Evolutionary conservation across 176 grass and related monocot species (phyloP), one percentile per base, ranked within the genome.

Genomic region (Raddia distichophylla): DNA sequence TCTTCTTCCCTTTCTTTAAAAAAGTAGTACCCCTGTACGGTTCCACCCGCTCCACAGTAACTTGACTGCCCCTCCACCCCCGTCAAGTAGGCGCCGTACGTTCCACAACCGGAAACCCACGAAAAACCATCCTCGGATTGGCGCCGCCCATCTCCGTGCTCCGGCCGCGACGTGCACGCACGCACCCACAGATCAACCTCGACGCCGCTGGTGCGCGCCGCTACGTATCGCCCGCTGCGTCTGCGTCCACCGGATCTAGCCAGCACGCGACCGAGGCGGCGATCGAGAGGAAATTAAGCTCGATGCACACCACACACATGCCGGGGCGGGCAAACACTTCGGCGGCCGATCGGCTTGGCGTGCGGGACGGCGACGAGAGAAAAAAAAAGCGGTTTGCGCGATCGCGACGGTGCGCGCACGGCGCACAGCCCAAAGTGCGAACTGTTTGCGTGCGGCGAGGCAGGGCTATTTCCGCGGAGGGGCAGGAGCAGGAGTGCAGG

Each of bases 271-370:
- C 22, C 51, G 58, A 16, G 37, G 4, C 37, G 37, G 37, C 37
- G 55, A 43, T 22, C 32, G 32, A 6, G 22, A 7, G 64, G 9
- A 5, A n/a, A n/a, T n/a, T n/a, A 55, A 43, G 69, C 69, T 42
- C 60, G 59, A 59, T n/a, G n/a, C n/a, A n/a, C n/a, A n/a, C n/a
- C 60, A 48, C 67, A 80, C 59, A 22, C 3, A 54, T 50, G 71
- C 48, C 35, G 60, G 46, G 46, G 32, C 56, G 60, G 68, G 84
- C 78, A 70, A 55, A 64, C 79, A 70, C 78, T 81, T 61, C 19
- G 63, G 61, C 34, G 78, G 1, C 10, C n/a, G 35, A 43, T 64
- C 15, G 17, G n/a, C 9, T 37, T 15, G 10, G 6, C 40, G 8
- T 2, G 12, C 37, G 37, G 37, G 27, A 27, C 37, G 37, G 37